Evolutionary conservation across 2,329 filamentous ascomycete species (phyloP), one percentile per base, ranked within the genome.

Genomic region (Sporothrix sp.): DNA sequence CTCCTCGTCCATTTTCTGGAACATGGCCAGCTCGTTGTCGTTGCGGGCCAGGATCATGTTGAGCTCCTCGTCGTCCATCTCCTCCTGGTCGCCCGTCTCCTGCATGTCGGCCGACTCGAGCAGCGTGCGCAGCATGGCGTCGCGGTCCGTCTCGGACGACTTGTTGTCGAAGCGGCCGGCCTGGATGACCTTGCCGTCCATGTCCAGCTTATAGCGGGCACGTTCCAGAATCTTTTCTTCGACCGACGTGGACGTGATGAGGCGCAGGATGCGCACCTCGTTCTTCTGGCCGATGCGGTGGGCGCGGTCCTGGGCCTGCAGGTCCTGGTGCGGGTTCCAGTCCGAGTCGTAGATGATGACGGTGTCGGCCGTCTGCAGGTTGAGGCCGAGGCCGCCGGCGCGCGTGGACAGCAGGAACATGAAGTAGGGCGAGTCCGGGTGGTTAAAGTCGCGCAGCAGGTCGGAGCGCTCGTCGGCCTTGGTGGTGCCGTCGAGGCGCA

Each of bases 201-300:
- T 96, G 66, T 97, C 91, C 57, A 98, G 79, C 77, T 98, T 98
- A 78, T 85, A 98, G 59, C 95, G 85, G 3, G 93, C 93, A 65
- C 91, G 85, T 66, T 97, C 93, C 48, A 98, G 73, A 64, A 98
- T 98, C 74, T 97, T 96, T 69, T 98, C 93, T 68, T 98, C 93
- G 2, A 98, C 90, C 0, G 93, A 97, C 62, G 95, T 95, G 9
- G 89, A 94, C 58, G 85, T 96, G 67, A 98, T 97, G 39, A 98
- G 76, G 67, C 93, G 84, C 54, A 98, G 71, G 65, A 98, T 98
- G 60, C 93, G 86, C 51, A 98, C 93, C 68, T 98, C 93, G 61
- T 98, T 98, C 82, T 98, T 98, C 68, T 98, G 93, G 55, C 93
- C 93, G 59, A 98, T 98, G 85, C 93, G 91, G 81, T 98, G 93